Evolutionary conservation across 2,329 filamentous ascomycete species (phyloP).

Genomic region (Akanthomyces uredinophilus): DNA sequence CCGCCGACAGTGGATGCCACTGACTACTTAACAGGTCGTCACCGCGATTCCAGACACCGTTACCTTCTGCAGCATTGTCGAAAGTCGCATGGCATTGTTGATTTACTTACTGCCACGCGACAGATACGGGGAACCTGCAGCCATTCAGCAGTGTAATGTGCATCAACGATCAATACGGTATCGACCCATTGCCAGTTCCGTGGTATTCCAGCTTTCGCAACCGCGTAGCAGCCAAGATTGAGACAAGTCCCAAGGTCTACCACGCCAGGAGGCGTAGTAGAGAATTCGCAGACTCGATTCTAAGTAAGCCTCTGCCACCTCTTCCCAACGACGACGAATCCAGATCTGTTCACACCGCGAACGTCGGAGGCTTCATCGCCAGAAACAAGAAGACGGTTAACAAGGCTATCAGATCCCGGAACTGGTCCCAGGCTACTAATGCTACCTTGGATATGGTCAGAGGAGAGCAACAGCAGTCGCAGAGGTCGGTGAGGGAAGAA

Average conservation of each 20-base stretch:
- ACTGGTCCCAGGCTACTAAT: background rate
- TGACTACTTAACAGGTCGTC: background rate
- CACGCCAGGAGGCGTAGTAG: background rate
- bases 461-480: no score
- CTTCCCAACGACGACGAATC: background rate
- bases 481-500: background rate
- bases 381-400: background rate
- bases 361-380: no score
- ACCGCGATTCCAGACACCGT: background rate
- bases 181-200: background rate
- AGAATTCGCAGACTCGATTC: background rate
- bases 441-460: background rate
- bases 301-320: background rate
- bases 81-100: background rate
- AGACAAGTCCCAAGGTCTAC: no score
- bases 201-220: background rate
- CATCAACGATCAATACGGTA: background rate
- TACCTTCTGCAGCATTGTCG: background rate
- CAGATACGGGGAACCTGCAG: background rate
- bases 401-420: background rate
- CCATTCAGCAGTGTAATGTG: background rate
- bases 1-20: background rate
- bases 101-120: background rate
- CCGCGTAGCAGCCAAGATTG: background rate
- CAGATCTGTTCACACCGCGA: no score